Base-by-base conservation (phyloP, 306 rosid genomes). In the Psophocarpus tetragonolobus region DNA sequence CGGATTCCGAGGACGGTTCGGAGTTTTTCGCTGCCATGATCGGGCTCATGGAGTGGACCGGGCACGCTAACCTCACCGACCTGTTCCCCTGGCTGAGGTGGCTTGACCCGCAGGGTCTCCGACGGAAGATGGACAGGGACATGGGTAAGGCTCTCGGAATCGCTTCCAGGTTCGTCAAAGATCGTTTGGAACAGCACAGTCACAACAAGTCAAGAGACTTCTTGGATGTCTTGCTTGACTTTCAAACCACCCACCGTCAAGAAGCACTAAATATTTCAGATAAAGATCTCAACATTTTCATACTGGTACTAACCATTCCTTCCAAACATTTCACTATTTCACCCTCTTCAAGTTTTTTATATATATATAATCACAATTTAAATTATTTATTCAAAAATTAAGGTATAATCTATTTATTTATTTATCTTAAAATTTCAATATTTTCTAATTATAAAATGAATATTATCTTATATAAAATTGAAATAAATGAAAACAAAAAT, bases 151-250 rank as follows among this genome's bases (percentile, higher is more conserved):
- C 92, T 9, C 0, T 90, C 0, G 29, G 33, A 27, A 80, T 91
- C 20, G 91, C 87, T 36, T 84, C 83, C 0, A 67, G 50, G 20
- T 86, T 88, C 61, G 87, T 91, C 0, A 67, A 76, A 39, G 82
- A 87, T 69, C 56, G 92, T 11, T 29, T 79, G 76, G 65, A 81
- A 35, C 68, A 21, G 32, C 44, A 41, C n/a, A 11, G 33, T 13
- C 69, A 73, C 12, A 39, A 50, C 5, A 50, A n/a, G 3, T 7
- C 36, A 8, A 81, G 74, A 57, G 90, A 90, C 36, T 90, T 88
- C 71, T 79, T 90, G 71, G 91, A 90, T 76, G 84, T 90, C 29
- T 57, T 90, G 65, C 87, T 90, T 14, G 89, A 88, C 48, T 85
- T 82, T 62, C 84, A 83, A 74, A 85, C 75, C 33, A 81, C 60